Base-by-base conservation (phyloP, 208 protist species). In the Leishmania arabica region DNA sequence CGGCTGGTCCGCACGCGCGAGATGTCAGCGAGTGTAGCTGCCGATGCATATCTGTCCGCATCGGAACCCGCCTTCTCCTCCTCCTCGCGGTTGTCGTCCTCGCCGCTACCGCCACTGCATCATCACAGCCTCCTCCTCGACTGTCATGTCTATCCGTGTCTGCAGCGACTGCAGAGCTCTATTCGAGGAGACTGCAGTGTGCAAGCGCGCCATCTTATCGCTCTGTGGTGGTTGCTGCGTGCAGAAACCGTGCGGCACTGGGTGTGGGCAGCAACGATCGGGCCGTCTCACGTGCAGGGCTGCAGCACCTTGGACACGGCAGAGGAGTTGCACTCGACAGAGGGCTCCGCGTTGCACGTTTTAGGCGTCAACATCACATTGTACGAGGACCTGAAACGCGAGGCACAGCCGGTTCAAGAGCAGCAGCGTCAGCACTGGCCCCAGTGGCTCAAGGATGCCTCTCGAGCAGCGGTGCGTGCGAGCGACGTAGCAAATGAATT, bases 401-500 rank as follows among this genome's bases (percentile, higher is more conserved):
- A 49, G n/a, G 21, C 72, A 51, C 21, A 76, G 49, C 15, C 19
- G 72, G 34, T 27, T 53, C 51, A 64, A 27, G 19, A 19, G 72
- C 72, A 56, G 53, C 53, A 56, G 34, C 54, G 15, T 60, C n/a
- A 85, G 73, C 75, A 88, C 24, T 84, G 71, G 58, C 49, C 74
- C n/a, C 79, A 62, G 15, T 84, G 84, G 64, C 13, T 90, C 58
- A 81, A 86, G 71, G 78, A 89, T n/a, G 86, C 86, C 34, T 82
- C 83, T 31, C 75, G 84, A 1, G 78, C 75, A 31, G 91, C 89
- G 13, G 78, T 84, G 17, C 83, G 74, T 3, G 77, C 75, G 47
- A 87, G 84, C 73, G 87, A 92, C 31, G 87, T 88, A 45, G 86
- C 88, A 21, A 83, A 77, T 27, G 91, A 93, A 72, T 95, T 95